Evolutionary conservation across 805 yeast species (phyloP), one percentile per base, ranked within the genome.

Genomic region (Candida tibetensis): DNA sequence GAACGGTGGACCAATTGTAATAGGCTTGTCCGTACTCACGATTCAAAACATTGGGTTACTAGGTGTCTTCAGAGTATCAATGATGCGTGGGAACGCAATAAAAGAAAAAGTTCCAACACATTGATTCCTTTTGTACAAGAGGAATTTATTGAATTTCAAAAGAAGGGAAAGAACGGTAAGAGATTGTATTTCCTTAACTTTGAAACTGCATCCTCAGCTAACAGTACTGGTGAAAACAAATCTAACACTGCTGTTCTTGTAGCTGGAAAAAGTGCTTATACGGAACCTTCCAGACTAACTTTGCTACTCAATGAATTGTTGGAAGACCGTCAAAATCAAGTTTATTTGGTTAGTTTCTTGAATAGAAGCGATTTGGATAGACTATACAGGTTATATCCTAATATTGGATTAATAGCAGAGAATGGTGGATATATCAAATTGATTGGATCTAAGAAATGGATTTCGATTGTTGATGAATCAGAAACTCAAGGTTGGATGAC

Each of bases 331-430:
- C 48, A 57, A 7, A 88, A 87, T 52, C 67, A 73, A 31, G 89
- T 91, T 2, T 90, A 82, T 53, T 72, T 90, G 3, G 71, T 84
- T 39, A 81, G 89, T 46, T 76, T 78, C 31, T 74, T 81, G 52
- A 80, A 79, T 36, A 71, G 83, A 42, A 60, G 71, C 1, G 85
- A 81, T 29, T 62, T 90, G 53, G 85, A 83, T 44, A 70, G 85
- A 38, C 63, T 79, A 37, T 89, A 82, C 62, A 71, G 82, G 14
- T 74, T 87, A 47, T 72, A 79, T 3, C 77, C 83, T 1, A 77
- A 77, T 28, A 53, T 90, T 21, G 97, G 97, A 0, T 66, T 91
- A 36, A 80, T 91, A 45, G 95, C 96, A 1, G 98, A 90, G 59
- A 82, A 83, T 54, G 98, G 98, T 26, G 95, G 88, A 0, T 87